A percentile compares a stretch with the other conserved stretches of the same genome.
Conservation (phyloP, 169 alveolate genomes). For the Plasmodium malariae region DNA sequence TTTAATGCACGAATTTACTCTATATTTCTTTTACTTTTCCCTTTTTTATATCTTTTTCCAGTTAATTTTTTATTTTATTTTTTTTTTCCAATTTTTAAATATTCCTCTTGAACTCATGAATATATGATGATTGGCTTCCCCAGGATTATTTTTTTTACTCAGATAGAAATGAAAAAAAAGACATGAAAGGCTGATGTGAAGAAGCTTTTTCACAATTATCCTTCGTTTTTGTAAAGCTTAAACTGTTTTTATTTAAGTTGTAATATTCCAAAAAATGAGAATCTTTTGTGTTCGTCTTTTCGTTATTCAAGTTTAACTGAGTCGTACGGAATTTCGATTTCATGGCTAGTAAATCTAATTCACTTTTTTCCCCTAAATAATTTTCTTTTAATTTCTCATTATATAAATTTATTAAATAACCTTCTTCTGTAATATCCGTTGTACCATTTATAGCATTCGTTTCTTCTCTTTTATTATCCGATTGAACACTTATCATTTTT, state of each 20-base stretch:
- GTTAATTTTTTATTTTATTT: too few relatives aligned
- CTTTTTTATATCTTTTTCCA: too few relatives aligned
- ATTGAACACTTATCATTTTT: background rate
- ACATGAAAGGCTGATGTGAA: slow-evolving; percentile 58
- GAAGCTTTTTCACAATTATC: slow-evolving; percentile 31
- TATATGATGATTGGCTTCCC: too few relatives aligned
- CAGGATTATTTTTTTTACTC: too few relatives aligned
- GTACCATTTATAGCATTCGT: slow-evolving; percentile 1
- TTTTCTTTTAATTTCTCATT: background rate
- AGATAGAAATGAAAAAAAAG: slow-evolving; percentile 55
- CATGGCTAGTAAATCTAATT: slow-evolving; percentile 20
- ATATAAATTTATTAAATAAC: slow-evolving; percentile 20
- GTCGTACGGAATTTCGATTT: slow-evolving; percentile 1
- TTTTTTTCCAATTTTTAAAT: too few relatives aligned
- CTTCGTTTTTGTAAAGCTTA: slow-evolving; percentile 7
- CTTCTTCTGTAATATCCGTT: background rate
- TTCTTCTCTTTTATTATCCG: slow-evolving; percentile 24
- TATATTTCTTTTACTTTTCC: too few relatives aligned
- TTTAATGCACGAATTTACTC: too few relatives aligned
- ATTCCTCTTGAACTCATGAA: too few relatives aligned
- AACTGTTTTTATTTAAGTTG: slow-evolving; percentile 18
- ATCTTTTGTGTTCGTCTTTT: slow-evolving; percentile 23
- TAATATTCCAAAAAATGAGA: slow-evolving; percentile 52
- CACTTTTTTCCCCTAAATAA: slow-evolving; percentile 2
- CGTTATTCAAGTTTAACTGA: slow-evolving; percentile 1